Evolutionary conservation across 768 basidiomycete genomes (phyloP).

Genomic region (Lepiota subincarnata): DNA sequence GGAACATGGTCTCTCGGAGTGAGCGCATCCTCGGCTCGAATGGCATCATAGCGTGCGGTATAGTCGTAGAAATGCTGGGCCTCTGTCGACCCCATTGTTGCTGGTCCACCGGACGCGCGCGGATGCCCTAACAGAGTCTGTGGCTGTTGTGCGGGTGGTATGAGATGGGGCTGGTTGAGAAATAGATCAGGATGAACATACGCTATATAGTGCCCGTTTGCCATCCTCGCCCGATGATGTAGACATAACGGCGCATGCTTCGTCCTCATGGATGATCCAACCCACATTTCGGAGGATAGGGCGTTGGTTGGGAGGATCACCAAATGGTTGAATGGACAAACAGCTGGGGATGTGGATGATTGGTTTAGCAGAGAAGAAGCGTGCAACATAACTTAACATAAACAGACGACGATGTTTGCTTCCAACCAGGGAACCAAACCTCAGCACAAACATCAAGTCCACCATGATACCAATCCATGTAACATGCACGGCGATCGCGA

Average conservation of each 20-base stretch:
- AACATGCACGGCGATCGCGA: too few species aligned
- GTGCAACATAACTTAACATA: neutral
- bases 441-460: too few species aligned
- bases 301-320: constrained; percentile 37
- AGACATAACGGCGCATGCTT: constrained; percentile 75
- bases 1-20: constrained; percentile 74
- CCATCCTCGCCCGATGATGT: constrained; percentile 44
- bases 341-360: constrained; percentile 39
- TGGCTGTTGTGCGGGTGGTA: neutral
- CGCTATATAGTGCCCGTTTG: constrained; percentile 63
- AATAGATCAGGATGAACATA: constrained; percentile 25
- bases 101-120: too few species aligned
- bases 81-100: constrained; percentile 44
- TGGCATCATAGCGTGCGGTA: constrained; percentile 86
- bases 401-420: too few species aligned
- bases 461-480: too few species aligned
- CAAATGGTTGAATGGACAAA: constrained; percentile 55
- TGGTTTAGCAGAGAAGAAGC: constrained; percentile 6
- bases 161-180: neutral
- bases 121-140: constrained; percentile 70
- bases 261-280: constrained; percentile 57
- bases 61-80: constrained; percentile 82
- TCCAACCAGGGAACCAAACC: too few species aligned
- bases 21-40: constrained; percentile 77
- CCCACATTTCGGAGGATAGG: constrained; percentile 49